phyloP scores from a whole-genome alignment of 768 basidiomycete genomes.

The Kwoniella botswanensis region DNA sequence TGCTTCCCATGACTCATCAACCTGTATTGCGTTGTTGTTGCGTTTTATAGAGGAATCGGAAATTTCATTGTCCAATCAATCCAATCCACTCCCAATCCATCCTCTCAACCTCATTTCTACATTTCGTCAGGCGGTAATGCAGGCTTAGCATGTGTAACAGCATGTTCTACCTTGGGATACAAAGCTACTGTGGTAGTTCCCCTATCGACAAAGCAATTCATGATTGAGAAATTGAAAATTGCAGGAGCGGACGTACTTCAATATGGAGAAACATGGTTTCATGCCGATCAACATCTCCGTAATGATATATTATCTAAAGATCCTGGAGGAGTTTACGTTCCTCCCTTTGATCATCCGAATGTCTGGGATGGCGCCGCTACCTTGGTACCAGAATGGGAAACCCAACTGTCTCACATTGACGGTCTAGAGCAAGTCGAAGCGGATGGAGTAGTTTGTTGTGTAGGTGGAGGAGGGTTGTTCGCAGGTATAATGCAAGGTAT shows the following conservation, averaged over 20 bases:
- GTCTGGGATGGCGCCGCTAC: conserved; percentile 39
- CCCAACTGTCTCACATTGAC: conserved; percentile 24
- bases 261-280: conserved; percentile 36
- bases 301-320: conserved; percentile 22
- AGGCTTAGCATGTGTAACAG: conserved; percentile 40
- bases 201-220: conserved; percentile 28
- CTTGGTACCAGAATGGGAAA: conserved; percentile 40
- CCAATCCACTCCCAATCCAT: neutral
- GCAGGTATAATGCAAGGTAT: conserved; percentile 41
- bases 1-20: neutral
- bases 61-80: conserved; percentile 32
- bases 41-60: conserved; percentile 30
- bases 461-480: conserved; percentile 52
- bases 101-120: conserved; percentile 34
- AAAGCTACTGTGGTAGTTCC: conserved; percentile 43
- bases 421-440: conserved; percentile 7
- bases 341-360: conserved; percentile 48
- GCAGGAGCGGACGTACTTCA: conserved; percentile 44
- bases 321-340: conserved; percentile 42
- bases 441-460: conserved; percentile 43
- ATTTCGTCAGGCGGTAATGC: conserved; percentile 49
- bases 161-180: conserved; percentile 29
- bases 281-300: conserved; percentile 38
- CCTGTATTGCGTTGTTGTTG: neutral
- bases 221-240: conserved; percentile 33